Base-by-base conservation (phyloP, 805 yeast species). In the Cyberlindnera amylophila region DNA sequence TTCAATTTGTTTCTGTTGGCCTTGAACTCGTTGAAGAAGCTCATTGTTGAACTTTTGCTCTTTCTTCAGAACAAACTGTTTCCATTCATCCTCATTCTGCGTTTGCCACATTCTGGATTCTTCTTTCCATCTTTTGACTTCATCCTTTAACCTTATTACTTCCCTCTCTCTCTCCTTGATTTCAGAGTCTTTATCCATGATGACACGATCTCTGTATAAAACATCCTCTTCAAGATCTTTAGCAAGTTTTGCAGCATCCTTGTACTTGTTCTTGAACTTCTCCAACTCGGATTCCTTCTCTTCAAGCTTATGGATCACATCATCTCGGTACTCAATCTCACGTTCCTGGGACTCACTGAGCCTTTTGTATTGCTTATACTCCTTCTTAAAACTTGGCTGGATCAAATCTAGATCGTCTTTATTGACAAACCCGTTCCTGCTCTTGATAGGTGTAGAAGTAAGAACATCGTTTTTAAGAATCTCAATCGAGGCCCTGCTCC, bases 301-400 rank as follows among this genome's bases (percentile, higher is more conserved):
- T 26, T 57, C 56, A n/a, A 52, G 31, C 8, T 45, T 39, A 18
- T 44, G 47, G 29, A 57, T 57, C 16, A 55, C 44, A 13, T 45
- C 43, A 32, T 57, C 62, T 38, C 62, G 39, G 30, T 49, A 56
- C 32, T 39, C 41, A 14, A 57, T 54, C 41, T 57, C 62, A 4
- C 51, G 50, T 32, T 57, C 61, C 31, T 50, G 55, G 7, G 47
- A 41, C 27, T 44, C 59, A 17, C 48, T 46, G 17, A 57, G 34
- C 17, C 45, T 38, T 29, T 52, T 52, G 35, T 45, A 46, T 24
- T 52, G 53, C 13, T 36, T 39, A 39, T 41, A 54, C 32, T 53
- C 54, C 27, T 42, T 52, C 35, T 50, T 52, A 34, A 52, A 51
- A 32, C 47, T 49, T 13, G 59, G 56, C 8, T 41, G 42, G 21